Evolutionary conservation across 495 filamentous ascomycete species (phyloP).

Genomic region (Penicillium cinerascens): DNA sequence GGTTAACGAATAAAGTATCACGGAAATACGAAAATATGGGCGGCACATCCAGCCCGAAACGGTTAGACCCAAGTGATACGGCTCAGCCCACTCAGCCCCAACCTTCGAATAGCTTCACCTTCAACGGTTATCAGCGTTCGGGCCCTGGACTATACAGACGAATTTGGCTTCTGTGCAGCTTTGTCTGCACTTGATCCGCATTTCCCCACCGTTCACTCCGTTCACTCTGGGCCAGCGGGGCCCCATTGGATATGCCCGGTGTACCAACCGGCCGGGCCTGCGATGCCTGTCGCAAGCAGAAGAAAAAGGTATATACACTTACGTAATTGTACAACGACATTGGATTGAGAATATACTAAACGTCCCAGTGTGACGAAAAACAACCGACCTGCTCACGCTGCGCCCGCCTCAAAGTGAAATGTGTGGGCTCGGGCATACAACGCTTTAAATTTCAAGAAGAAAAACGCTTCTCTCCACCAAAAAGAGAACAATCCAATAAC

Average conservation of each 20-base stretch:
- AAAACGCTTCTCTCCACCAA: slow-evolving; percentile 7
- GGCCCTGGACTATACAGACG: background rate
- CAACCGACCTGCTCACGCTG: slow-evolving; percentile 46
- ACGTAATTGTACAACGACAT: background rate
- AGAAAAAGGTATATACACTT: slow-evolving; percentile 47
- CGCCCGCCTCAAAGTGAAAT: slow-evolving; percentile 39
- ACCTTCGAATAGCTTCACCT: slow-evolving; percentile 1
- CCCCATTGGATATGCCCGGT: slow-evolving; percentile 41
- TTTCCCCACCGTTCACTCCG: background rate
- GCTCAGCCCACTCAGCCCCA: slow-evolving; percentile 1
- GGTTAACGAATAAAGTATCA: background rate
- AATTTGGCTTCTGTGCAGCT: background rate
- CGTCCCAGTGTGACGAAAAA: slow-evolving; percentile 39
- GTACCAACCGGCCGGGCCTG: slow-evolving; percentile 48
- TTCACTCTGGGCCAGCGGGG: slow-evolving; percentile 3
- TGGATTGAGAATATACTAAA: background rate
- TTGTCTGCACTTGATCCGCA: background rate
- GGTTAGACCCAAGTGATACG: slow-evolving; percentile 16
- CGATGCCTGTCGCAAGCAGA: slow-evolving; percentile 48
- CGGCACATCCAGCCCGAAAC: slow-evolving; percentile 16
- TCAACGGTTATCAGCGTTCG: background rate
- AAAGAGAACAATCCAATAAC: background rate
- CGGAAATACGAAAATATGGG: background rate
- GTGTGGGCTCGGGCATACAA: slow-evolving; percentile 44
- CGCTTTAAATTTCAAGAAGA: slow-evolving; percentile 48